These are phyloP conservation scores for Phytophthora pinifolia DNA, from an alignment of 352 stramenopile species.

Conservation along the genomic window DNA sequence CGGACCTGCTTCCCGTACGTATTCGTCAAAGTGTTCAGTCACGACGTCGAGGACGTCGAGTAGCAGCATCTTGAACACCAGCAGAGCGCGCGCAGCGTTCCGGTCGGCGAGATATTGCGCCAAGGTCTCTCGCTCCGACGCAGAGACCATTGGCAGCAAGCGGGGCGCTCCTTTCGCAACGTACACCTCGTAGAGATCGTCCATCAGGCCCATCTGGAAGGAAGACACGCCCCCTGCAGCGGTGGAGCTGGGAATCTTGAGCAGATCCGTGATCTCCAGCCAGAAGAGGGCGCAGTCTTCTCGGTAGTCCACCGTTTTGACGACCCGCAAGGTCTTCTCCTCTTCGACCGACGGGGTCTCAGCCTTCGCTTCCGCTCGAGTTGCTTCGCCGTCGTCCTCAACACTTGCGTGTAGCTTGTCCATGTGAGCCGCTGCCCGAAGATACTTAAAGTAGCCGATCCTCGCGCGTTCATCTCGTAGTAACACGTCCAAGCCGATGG, in stretches of 20 bases:
- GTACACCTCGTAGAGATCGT: conserved; percentile 63
- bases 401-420: conserved; percentile 33
- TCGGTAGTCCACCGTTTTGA: conserved; percentile 44
- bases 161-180: conserved; percentile 37
- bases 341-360: conserved; percentile 21
- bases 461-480: conserved; percentile 56
- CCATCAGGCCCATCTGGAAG: conserved; percentile 63
- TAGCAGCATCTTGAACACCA: conserved; percentile 65
- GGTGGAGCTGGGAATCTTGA: conserved; percentile 52
- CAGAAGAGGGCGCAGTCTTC: conserved; percentile 71
- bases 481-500: conserved; percentile 51
- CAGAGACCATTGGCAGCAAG: conserved; percentile 53
- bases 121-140: conserved; percentile 46
- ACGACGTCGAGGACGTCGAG: conserved; percentile 62
- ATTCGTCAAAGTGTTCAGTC: conserved; percentile 59
- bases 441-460: conserved; percentile 57
- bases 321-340: conserved; percentile 10
- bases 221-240: conserved; percentile 28
- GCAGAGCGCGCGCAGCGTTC: conserved; percentile 41
- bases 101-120: conserved; percentile 46
- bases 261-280: conserved; percentile 64
- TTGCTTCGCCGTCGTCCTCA: conserved; percentile 2
- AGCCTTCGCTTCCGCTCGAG: conserved; percentile 5
- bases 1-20: conserved; percentile 37
- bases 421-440: conserved; percentile 38